Evolutionary conservation across 306 rosid genomes (phyloP).

Genomic region (Quercus ilex): DNA sequence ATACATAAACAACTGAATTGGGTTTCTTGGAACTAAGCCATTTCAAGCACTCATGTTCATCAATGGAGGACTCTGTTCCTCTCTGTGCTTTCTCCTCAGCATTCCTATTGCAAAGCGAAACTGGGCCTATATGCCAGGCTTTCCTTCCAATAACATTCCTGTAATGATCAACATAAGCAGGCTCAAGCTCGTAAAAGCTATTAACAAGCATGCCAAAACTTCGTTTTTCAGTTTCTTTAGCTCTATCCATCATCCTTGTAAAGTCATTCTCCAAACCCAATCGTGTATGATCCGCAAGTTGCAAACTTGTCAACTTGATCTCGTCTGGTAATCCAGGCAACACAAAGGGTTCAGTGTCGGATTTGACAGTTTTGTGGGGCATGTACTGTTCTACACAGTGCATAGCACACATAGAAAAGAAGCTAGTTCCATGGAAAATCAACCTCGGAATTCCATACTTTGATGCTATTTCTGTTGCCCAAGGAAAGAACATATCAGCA

Average conservation of each 20-base stretch:
- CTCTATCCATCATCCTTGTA: neutral
- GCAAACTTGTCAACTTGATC: constrained; percentile 22
- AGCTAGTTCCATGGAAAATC: constrained; percentile 23
- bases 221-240: constrained; percentile 8
- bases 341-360: constrained; percentile 26
- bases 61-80: constrained; percentile 25
- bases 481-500: constrained; percentile 16
- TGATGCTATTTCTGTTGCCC: constrained; percentile 18
- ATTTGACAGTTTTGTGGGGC: constrained; percentile 20
- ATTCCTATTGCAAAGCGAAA: constrained; percentile 25
- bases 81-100: constrained; percentile 14
- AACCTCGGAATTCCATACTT: constrained; percentile 22
- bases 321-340: constrained; percentile 27
- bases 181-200: constrained; percentile 44
- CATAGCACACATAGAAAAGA: constrained; percentile 18
- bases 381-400: neutral
- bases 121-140: constrained; percentile 44
- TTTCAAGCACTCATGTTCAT: constrained; percentile 24
- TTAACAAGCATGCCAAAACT: constrained; percentile 38
- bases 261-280: constrained; percentile 14
- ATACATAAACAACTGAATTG: constrained; percentile 31
- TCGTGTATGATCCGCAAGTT: constrained; percentile 1
- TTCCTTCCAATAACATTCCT: constrained; percentile 19
- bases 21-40: constrained; percentile 33
- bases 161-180: constrained; percentile 30